Evolutionary conservation across 2,329 filamentous ascomycete genomes (phyloP).

Genomic region (Aureobasidium mangrovei): DNA sequence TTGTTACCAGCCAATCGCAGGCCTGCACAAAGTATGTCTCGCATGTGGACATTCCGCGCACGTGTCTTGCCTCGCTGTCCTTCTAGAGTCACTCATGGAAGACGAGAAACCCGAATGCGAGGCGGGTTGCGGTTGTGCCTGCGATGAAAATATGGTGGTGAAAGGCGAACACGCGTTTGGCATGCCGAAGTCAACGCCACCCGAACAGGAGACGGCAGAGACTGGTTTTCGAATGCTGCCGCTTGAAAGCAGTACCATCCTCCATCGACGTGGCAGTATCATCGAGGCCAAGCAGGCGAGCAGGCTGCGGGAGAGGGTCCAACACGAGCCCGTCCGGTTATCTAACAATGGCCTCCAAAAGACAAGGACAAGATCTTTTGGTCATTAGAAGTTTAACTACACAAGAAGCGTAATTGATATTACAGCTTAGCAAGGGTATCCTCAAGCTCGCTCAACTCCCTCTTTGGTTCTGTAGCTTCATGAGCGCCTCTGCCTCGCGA

Average conservation of each 20-base stretch:
- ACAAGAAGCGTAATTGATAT: too few species aligned
- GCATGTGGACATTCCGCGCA: constrained; percentile 16
- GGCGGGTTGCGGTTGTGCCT: constrained; percentile 15
- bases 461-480: constrained; percentile 12
- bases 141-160: not conserved
- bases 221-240: not conserved
- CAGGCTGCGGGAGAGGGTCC: not conserved
- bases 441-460: constrained; percentile 15
- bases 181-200: not conserved
- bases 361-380: not conserved
- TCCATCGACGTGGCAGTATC: not conserved
- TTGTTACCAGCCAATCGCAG: constrained; percentile 15
- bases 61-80: constrained; percentile 11
- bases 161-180: constrained; percentile 6
- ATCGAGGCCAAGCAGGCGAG: not conserved
- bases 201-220: not conserved
- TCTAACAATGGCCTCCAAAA: not conserved
- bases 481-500: constrained; percentile 17
- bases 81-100: constrained; percentile 9
- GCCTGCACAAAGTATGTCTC: constrained; percentile 17
- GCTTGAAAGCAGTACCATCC: not conserved
- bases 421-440: not conserved
- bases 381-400: not conserved
- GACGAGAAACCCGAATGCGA: constrained; percentile 15
- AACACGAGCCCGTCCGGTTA: not conserved